Percentiles rank a stretch among this genome's conserved stretches.
Evolutionary conservation across 352 stramenopile genomes (phyloP).

Genomic region (Hyaloperonospora brassicae): DNA sequence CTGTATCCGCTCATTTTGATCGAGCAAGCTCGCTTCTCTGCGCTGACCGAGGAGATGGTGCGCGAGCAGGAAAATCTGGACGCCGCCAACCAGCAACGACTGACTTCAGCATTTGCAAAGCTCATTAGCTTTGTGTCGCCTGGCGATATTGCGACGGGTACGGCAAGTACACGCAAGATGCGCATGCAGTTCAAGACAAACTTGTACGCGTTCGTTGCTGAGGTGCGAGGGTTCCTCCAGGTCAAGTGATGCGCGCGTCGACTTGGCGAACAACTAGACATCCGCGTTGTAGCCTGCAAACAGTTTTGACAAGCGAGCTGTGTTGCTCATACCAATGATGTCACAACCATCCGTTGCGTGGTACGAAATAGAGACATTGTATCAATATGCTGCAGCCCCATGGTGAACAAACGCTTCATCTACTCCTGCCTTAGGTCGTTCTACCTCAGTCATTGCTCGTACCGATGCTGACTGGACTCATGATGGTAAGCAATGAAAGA

Average conservation of each 20-base stretch:
- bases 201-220: constrained; percentile 70
- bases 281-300: too few species aligned
- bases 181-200: constrained; percentile 75
- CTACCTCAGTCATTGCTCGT: too few species aligned
- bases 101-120: constrained; percentile 52
- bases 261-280: too few species aligned
- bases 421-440: too few species aligned
- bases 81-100: constrained; percentile 34
- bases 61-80: constrained; percentile 39
- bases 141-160: constrained; percentile 52
- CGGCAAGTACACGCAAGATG: constrained; percentile 56
- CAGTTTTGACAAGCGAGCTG: too few species aligned
- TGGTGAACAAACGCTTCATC: too few species aligned
- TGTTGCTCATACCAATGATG: too few species aligned
- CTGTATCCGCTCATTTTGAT: constrained; percentile 80
- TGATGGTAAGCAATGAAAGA: too few species aligned
- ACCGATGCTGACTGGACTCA: too few species aligned
- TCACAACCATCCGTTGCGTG: too few species aligned
- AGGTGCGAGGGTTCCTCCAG: constrained; percentile 77
- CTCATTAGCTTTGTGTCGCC: constrained; percentile 62
- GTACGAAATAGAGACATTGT: background rate
- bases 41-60: constrained; percentile 57
- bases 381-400: too few species aligned
- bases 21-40: constrained; percentile 60
- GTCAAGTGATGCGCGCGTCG: constrained; percentile 40